Percentiles rank a stretch among this genome's conserved stretches.
These are phyloP conservation scores for Lactarius vividus DNA, from an alignment of 768 basidiomycete genomes.

Conservation along the genomic window DNA sequence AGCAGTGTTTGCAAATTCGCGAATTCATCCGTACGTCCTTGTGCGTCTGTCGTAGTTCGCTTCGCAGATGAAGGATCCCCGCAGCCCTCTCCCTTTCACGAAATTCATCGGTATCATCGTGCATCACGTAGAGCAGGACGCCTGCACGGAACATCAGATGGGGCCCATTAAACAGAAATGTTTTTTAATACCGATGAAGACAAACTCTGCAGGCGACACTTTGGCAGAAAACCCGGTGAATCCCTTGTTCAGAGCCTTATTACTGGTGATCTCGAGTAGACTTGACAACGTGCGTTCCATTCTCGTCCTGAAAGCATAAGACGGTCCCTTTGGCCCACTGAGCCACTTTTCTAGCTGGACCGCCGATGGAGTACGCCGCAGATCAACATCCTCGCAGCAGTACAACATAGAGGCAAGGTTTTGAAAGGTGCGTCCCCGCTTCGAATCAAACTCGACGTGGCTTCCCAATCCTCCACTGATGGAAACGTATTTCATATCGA, in stretches of 20 bases:
- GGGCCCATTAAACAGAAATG: conserved; percentile 21
- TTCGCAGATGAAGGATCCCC: conserved; percentile 57
- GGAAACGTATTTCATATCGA: conserved; percentile 57
- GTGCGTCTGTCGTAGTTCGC: conserved; percentile 51
- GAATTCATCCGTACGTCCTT: conserved; percentile 65
- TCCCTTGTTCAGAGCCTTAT: conserved; percentile 35
- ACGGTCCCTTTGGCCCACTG: conserved; percentile 38
- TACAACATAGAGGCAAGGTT: conserved; percentile 67
- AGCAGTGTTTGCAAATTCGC: conserved; percentile 52
- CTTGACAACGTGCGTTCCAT: conserved; percentile 54
- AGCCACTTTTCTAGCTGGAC: conserved; percentile 54
- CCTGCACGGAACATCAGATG: conserved; percentile 41
- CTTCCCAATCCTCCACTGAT: conserved; percentile 56
- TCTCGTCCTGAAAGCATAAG: conserved; percentile 47
- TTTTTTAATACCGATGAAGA: conserved; percentile 66
- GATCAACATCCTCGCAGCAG: conserved; percentile 56
- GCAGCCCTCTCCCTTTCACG: conserved; percentile 47
- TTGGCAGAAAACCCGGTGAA: conserved; percentile 46
- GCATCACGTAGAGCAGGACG: conserved; percentile 59
- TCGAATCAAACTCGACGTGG: conserved; percentile 60
- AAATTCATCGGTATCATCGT: conserved; percentile 33
- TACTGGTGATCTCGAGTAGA: conserved; percentile 52
- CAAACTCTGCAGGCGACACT: conserved; percentile 73
- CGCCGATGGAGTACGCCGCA: conserved; percentile 44
- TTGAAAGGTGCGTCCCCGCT: conserved; percentile 74